A percentile compares a stretch with the other conserved stretches of the same genome.
Evolutionary conservation across 306 rosid genomes (phyloP).

Genomic region (Trifolium fragiferum): DNA sequence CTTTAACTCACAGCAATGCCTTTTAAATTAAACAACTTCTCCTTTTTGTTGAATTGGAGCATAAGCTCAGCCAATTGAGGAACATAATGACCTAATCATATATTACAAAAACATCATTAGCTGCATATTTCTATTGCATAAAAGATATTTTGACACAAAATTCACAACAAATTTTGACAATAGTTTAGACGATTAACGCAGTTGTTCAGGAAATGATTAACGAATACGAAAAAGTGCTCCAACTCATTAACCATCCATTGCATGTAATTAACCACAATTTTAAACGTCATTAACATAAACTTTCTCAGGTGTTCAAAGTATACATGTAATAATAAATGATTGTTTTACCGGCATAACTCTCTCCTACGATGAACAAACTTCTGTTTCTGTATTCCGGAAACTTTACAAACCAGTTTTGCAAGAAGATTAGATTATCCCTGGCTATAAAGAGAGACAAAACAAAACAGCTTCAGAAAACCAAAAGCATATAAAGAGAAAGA

Average conservation of each 20-base stretch:
- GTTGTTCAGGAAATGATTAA: too few species aligned
- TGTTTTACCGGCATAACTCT: constrained; percentile 74
- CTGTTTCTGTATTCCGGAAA: constrained; percentile 65
- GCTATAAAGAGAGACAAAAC: constrained; percentile 55
- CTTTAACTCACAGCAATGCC: constrained; percentile 73
- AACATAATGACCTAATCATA: constrained; percentile 70
- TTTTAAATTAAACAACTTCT: constrained; percentile 61
- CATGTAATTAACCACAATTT: too few species aligned
- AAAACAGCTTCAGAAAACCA: constrained; percentile 43
- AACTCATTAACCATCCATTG: too few species aligned
- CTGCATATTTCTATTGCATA: background rate
- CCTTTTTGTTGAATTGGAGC: constrained; percentile 59
- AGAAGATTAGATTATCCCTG: constrained; percentile 65
- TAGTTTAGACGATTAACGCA: too few species aligned
- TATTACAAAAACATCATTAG: constrained; percentile 14
- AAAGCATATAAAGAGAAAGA: constrained; percentile 29
- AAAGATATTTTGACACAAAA: too few species aligned
- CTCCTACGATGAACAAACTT: constrained; percentile 70
- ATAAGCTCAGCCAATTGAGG: constrained; percentile 80
- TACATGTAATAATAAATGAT: background rate
- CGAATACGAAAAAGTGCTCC: too few species aligned
- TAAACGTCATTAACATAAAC: too few species aligned
- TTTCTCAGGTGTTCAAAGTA: too few species aligned
- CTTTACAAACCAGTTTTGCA: constrained; percentile 70
- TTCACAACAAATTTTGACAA: too few species aligned